A percentile compares a stretch with the other conserved stretches of the same genome.
phyloP scores from a whole-genome alignment of 169 alveolate genomes.

The Babesia sp. region DNA sequence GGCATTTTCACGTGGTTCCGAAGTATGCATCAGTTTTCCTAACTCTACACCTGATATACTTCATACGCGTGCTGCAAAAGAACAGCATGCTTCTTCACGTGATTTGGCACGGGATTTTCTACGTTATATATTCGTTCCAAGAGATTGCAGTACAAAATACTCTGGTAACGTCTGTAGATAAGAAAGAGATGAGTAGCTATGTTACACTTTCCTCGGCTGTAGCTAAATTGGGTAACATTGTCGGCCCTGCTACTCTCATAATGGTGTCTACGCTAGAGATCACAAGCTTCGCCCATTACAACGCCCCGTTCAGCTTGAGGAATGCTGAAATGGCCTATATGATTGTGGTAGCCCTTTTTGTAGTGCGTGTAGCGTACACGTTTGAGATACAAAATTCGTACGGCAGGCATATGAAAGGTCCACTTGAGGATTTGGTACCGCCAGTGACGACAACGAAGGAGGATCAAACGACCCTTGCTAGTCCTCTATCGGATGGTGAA shows the following conservation, averaged over 20 bases:
- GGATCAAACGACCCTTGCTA: not conserved
- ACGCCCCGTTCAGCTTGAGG: constrained; percentile 14
- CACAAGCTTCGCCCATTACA: constrained; percentile 16
- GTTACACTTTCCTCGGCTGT: constrained; percentile 30
- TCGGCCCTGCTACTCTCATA: constrained; percentile 32
- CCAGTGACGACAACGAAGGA: constrained; percentile 2
- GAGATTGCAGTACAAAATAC: constrained; percentile 16
- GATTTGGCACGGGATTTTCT: constrained; percentile 49
- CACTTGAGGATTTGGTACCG: constrained; percentile 8
- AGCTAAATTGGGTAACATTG: constrained; percentile 28
- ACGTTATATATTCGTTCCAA: constrained; percentile 36
- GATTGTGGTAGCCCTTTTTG: constrained; percentile 2
- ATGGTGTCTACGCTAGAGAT: constrained; percentile 17
- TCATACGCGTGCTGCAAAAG: not conserved
- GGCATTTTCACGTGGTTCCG: constrained; percentile 23
- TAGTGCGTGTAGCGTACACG: constrained; percentile 15
- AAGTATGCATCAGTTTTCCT: constrained; percentile 25
- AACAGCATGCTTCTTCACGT: constrained; percentile 30
- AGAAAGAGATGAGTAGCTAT: not conserved
- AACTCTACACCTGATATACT: constrained; percentile 15
- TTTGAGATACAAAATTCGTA: not conserved
- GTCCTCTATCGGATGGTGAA: not conserved
- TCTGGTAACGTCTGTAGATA: constrained; percentile 16
- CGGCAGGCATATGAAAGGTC: not conserved
- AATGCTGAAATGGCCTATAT: constrained; percentile 33